Conservation (phyloP, 2,329 filamentous ascomycete species). For the Talaromyces sp. region DNA sequence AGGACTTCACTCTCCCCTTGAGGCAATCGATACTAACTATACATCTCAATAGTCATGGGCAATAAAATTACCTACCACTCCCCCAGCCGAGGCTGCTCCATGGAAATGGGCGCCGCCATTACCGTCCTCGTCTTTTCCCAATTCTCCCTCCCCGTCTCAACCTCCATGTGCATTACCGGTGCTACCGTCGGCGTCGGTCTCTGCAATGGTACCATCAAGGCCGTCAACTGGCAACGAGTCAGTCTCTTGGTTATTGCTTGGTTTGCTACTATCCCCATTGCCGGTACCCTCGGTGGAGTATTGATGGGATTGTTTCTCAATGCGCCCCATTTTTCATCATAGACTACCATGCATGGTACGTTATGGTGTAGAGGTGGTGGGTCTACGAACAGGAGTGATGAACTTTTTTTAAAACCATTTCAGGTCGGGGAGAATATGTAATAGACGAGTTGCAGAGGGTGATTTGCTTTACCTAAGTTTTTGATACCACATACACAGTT, state of each 20-base stretch:
- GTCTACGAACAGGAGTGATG: not conserved
- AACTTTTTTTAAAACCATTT: not conserved
- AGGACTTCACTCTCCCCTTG: not conserved
- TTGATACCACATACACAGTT: not conserved
- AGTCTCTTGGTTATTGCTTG: constrained; percentile 62
- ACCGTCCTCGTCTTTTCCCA: constrained; percentile 72
- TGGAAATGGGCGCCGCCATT: constrained; percentile 75
- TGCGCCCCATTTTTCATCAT: constrained; percentile 7
- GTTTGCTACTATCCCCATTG: constrained; percentile 61
- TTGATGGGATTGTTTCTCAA: constrained; percentile 15
- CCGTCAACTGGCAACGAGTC: constrained; percentile 72
- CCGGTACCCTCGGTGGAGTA: constrained; percentile 34
- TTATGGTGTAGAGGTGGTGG: not conserved
- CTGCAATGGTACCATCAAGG: constrained; percentile 66
- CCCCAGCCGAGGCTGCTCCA: constrained; percentile 56
- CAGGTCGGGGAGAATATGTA: not conserved
- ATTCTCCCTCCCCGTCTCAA: constrained; percentile 69
- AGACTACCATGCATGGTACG: not conserved
- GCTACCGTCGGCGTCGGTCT: constrained; percentile 73
- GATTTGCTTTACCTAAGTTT: not conserved
- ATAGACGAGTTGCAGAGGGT: not conserved
- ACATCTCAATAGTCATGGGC: constrained; percentile 60
- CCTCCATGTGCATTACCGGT: constrained; percentile 74
- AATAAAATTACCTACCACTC: constrained; percentile 73
- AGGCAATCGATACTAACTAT: constrained; percentile 17